Base-by-base conservation (phyloP, 2,329 filamentous ascomycete genomes). In the Verticillium longisporum region DNA sequence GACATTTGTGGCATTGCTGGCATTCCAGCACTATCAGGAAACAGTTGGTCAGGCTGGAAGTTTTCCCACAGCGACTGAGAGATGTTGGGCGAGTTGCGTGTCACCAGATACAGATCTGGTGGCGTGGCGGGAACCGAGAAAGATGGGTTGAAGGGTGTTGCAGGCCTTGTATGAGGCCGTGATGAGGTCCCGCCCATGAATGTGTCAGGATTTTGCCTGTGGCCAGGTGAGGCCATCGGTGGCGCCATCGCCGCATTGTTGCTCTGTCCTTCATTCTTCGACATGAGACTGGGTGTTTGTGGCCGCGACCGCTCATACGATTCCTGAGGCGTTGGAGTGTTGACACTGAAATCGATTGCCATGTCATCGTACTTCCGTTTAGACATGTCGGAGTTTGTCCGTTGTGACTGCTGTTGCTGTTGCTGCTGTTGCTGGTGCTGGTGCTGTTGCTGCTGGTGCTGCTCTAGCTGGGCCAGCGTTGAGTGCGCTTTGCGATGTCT, bases 331-430 rank as follows among this genome's bases (percentile, higher is more conserved):
- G 91, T 91, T 6, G 94, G 92, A 2, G 92, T 92, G 67, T 88
- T 93, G 60, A 86, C 80, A 58, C 78, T 85, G 66, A 95, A 91
- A 66, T 92, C 92, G 62, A 97, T 83, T 50, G 96, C 91, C 89
- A 98, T 97, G 59, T 98, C 95, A 67, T 98, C 93, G 67, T 95
- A 98, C 71, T 98, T 98, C 60, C 94, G 86, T 74, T 98, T 98
- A 6, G 83, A 77, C 7, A 83, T 78, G 57, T 85, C 83, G 64
- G 80, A 81, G 53, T 70, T 76, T 59, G 73, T 73, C 33, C 77
- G 72, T 7, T 76, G 66, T 58, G 68, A 64, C 33, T 60, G 63
- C 15, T 63, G 62, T 3, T 61, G 60, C 32, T 62, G 65, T 41
- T 67, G 63, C 33, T 60, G 72, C 9, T 76, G 66, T 57, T 68